A percentile compares a stretch with the other conserved stretches of the same genome.
phyloP scores from a whole-genome alignment of 805 yeast species.

The Candida andamanensis region DNA sequence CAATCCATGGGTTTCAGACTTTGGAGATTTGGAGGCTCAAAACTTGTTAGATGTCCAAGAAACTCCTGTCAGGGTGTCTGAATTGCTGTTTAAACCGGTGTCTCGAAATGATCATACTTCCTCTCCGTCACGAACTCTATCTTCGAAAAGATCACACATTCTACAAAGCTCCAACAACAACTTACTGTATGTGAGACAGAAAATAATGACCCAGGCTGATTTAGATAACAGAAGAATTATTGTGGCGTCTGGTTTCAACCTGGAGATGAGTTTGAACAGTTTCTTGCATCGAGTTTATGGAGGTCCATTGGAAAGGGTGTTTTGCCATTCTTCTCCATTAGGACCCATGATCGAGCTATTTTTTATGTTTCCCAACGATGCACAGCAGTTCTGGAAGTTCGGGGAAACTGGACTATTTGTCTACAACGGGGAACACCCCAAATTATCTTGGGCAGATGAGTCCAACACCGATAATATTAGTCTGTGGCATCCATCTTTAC shows the following conservation, averaged over 20 bases:
- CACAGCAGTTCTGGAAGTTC: conserved; percentile 48
- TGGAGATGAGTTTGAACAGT: conserved; percentile 41
- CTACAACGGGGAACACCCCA: conserved; percentile 52
- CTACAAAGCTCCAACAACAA: background rate
- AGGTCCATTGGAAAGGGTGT: conserved; percentile 60
- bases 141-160: background rate
- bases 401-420: conserved; percentile 48
- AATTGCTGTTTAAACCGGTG: too few species aligned
- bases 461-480: conserved; percentile 19
- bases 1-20: too few species aligned
- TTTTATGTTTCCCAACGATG: conserved; percentile 51
- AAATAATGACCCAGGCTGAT: background rate
- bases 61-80: too few species aligned
- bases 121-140: background rate
- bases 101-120: background rate
- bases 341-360: conserved; percentile 36
- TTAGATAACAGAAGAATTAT: conserved; percentile 23
- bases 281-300: conserved; percentile 57
- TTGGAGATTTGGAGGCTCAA: too few species aligned
- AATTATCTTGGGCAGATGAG: conserved; percentile 42
- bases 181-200: too few species aligned
- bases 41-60: too few species aligned
- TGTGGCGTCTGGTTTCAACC: conserved; percentile 35
- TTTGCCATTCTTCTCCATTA: conserved; percentile 15
- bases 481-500: conserved; percentile 16